Evolutionary conservation across 768 basidiomycete species (phyloP).

Genomic region (Amanita rubescens): DNA sequence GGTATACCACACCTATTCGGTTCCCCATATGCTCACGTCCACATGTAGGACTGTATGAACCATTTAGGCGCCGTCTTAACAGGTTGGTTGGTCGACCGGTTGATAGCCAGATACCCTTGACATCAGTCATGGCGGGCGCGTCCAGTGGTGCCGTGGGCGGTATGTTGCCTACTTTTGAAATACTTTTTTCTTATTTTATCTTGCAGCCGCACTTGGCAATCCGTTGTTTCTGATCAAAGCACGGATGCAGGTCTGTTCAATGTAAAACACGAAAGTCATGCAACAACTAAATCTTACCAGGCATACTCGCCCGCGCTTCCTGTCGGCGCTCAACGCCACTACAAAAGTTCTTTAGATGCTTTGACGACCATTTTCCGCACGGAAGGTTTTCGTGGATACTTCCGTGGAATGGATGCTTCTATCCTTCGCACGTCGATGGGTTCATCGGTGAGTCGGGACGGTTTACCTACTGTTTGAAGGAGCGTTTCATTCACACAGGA

Average conservation of each 20-base stretch:
- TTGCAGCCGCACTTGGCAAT: constrained; percentile 68
- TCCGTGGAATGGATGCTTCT: constrained; percentile 90
- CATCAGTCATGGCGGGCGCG: constrained; percentile 83
- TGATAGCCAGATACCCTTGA: constrained; percentile 61
- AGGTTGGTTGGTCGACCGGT: constrained; percentile 52
- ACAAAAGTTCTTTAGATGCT: constrained; percentile 80
- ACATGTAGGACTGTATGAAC: constrained; percentile 86
- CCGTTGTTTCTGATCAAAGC: constrained; percentile 96
- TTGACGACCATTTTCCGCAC: constrained; percentile 69
- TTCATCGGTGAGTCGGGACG: constrained; percentile 45
- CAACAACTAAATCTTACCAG: constrained; percentile 23
- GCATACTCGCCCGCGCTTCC: constrained; percentile 94
- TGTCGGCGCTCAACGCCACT: constrained; percentile 90
- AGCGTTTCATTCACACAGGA: constrained; percentile 4
- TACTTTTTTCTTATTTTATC: background rate
- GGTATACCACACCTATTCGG: background rate
- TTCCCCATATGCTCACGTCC: background rate
- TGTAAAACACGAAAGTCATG: background rate
- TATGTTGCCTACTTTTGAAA: constrained; percentile 22
- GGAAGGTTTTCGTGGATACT: constrained; percentile 73
- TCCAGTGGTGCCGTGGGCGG: constrained; percentile 88
- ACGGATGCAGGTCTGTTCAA: constrained; percentile 79
- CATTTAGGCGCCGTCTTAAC: constrained; percentile 71
- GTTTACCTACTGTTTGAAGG: background rate
- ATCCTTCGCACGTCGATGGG: constrained; percentile 94